Conservation (phyloP, 345 rosid species). For the Carallia brachiata region DNA sequence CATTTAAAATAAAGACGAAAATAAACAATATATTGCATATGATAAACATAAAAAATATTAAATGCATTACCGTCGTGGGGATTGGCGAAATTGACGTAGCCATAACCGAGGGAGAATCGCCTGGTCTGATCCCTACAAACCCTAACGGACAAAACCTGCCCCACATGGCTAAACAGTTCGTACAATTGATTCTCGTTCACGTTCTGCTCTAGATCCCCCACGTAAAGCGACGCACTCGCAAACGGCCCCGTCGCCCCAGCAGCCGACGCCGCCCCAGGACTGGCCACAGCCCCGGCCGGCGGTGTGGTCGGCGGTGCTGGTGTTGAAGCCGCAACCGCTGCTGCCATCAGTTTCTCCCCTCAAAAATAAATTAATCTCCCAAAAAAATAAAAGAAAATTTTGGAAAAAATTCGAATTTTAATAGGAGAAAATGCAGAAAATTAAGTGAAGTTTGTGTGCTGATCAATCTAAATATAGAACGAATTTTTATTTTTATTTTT, state of each 20-base stretch:
- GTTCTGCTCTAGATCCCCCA: conserved; percentile 59
- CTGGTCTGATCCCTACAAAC: conserved; percentile 57
- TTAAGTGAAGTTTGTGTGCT: background rate
- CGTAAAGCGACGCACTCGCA: conserved; percentile 52
- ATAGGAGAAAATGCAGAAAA: background rate
- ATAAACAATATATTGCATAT: background rate
- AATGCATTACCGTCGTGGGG: conserved; percentile 47
- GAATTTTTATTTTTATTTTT: background rate
- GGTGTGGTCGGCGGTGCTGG: too few relatives aligned
- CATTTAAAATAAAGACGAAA: background rate
- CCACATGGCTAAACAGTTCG: conserved; percentile 52
- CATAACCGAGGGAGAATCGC: conserved; percentile 62
- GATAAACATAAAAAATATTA: background rate
- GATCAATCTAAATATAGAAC: conserved; percentile 13
- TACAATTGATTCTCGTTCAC: conserved; percentile 49
- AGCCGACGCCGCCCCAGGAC: background rate
- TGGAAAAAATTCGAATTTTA: too few relatives aligned
- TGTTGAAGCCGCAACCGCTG: conserved; percentile 19
- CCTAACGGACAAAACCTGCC: conserved; percentile 49
- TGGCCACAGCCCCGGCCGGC: conserved; percentile 3
- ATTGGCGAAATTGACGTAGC: conserved; percentile 58
- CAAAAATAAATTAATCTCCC: conserved; percentile 3
- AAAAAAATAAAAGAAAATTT: too few relatives aligned
- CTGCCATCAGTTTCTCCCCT: conserved; percentile 29
- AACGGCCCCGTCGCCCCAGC: conserved; percentile 14